Evolutionary conservation across 257 asterid species (phyloP).

Genomic region (Lantana camara): DNA sequence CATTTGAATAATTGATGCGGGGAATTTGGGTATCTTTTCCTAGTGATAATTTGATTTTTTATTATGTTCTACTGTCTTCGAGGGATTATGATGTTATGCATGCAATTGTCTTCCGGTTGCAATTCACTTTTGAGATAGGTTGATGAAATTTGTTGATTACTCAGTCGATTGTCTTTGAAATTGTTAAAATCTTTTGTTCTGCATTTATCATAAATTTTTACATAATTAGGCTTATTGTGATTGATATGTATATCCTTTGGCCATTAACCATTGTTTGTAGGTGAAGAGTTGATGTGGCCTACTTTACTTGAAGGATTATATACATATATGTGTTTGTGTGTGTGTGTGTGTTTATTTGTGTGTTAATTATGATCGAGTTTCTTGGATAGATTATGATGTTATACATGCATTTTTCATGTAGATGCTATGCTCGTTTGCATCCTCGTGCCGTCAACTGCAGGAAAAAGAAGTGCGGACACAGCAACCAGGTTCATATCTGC

Average conservation of each 20-base stretch:
- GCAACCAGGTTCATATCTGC: slow-evolving; percentile 62
- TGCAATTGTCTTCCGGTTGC: too few species aligned
- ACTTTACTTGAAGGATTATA: too few species aligned
- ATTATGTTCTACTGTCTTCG: too few species aligned
- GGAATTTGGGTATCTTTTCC: too few species aligned
- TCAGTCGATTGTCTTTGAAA: neutral
- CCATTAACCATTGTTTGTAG: too few species aligned
- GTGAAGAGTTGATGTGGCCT: too few species aligned
- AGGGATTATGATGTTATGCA: too few species aligned
- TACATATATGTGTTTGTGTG: too few species aligned
- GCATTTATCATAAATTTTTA: neutral
- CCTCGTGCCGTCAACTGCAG: slow-evolving; percentile 94
- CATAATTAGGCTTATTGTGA: neutral
- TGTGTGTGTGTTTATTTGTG: neutral
- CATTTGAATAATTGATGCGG: too few species aligned
- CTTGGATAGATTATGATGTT: neutral
- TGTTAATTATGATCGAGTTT: neutral
- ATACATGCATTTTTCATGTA: slow-evolving; percentile 13
- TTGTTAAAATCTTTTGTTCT: neutral
- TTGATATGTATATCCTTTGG: neutral
- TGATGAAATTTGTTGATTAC: neutral
- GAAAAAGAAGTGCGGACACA: slow-evolving; percentile 91
- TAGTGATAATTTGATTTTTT: too few species aligned
- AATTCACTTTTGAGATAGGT: neutral
- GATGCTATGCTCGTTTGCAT: slow-evolving; percentile 87